Evolutionary conservation across 805 yeast species (phyloP).

Genomic region (Pichia membranifaciens): DNA sequence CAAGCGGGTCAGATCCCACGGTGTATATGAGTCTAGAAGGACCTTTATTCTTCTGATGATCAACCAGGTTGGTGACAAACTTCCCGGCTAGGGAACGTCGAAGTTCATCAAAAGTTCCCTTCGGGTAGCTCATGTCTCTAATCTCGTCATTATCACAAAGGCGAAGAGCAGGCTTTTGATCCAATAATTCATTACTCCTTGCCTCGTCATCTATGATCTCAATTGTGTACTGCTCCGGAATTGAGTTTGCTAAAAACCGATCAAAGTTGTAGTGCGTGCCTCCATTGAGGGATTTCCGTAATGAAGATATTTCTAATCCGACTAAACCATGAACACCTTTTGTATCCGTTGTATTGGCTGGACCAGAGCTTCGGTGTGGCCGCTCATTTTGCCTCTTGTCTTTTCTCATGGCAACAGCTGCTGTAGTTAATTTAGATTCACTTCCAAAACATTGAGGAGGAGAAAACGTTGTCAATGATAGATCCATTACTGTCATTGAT

Average conservation of each 20-base stretch:
- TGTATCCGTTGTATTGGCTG: no score
- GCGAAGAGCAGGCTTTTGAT: not conserved
- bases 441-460: no score
- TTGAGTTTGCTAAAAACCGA: slow-evolving; percentile 17
- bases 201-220: slow-evolving; percentile 13
- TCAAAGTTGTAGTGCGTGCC: slow-evolving; percentile 33
- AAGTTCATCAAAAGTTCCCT: not conserved
- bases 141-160: not conserved
- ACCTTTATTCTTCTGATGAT: slow-evolving; percentile 12
- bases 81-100: slow-evolving; percentile 1
- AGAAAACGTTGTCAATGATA: no score
- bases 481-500: no score
- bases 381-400: not conserved
- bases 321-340: slow-evolving; percentile 4
- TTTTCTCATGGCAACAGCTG: no score
- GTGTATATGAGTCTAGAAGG: slow-evolving; percentile 1
- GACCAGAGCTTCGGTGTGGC: not conserved
- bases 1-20: slow-evolving; percentile 37
- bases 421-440: no score
- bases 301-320: slow-evolving; percentile 8
- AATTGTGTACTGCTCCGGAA: slow-evolving; percentile 25
- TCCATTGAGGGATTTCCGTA: slow-evolving; percentile 18
- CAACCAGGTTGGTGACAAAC: slow-evolving; percentile 18
- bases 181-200: not conserved
- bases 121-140: not conserved